A percentile compares a stretch with the other conserved stretches of the same genome.
Conservation (phyloP, 139 green algal genomes). For the Mesotaenium endlicherianum region DNA sequence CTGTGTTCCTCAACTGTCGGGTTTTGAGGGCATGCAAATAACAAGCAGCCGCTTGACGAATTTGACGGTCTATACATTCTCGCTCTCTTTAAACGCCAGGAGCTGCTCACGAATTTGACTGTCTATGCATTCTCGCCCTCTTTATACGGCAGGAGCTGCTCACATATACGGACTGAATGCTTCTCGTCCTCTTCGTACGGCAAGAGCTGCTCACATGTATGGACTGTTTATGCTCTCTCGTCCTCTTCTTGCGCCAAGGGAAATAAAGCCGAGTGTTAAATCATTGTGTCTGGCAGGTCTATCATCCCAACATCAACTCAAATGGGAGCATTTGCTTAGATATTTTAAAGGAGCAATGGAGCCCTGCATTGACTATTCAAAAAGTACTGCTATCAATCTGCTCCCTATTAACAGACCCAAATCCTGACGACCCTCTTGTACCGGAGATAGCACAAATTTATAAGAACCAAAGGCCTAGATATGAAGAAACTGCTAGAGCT, state of each 20-base stretch:
- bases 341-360: constrained; percentile 99
- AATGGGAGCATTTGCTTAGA: constrained; percentile 98
- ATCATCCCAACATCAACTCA: constrained; percentile 98
- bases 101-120: too few relatives aligned
- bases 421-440: constrained; percentile 93
- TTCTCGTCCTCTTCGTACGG: constrained; percentile 37
- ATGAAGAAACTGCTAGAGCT: constrained; percentile 88
- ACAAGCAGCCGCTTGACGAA: too few relatives aligned
- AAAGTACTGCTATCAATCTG: constrained; percentile 98
- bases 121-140: background rate
- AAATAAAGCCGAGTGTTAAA: background rate
- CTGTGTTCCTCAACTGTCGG: too few relatives aligned
- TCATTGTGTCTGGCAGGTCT: constrained; percentile 51
- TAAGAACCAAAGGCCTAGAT: constrained; percentile 80
- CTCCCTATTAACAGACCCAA: constrained; percentile 96
- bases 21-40: too few relatives aligned
- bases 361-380: constrained; percentile 91
- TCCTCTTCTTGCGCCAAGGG: background rate
- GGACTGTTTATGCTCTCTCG: background rate
- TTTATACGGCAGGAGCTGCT: background rate
- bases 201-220: background rate
- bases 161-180: background rate
- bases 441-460: constrained; percentile 98
- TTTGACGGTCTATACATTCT: too few relatives aligned
- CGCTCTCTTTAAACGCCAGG: too few relatives aligned